These are phyloP conservation scores for Bipolaris sorokiniana DNA, from an alignment of 2,329 filamentous ascomycete species.

Conservation along the genomic window DNA sequence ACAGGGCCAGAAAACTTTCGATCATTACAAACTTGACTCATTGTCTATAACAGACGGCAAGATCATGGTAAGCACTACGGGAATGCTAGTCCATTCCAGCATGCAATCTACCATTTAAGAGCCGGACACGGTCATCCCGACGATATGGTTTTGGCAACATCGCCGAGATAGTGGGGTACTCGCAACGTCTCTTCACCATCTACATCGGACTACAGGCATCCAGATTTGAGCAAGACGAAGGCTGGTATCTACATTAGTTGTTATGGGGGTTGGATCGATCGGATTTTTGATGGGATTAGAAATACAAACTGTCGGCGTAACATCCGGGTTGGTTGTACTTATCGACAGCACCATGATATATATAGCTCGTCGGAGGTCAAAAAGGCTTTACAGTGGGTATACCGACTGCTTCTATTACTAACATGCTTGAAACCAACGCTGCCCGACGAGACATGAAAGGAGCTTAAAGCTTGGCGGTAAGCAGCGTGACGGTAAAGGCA, in stretches of 20 bases:
- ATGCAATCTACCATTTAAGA: not conserved
- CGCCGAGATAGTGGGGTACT: not conserved
- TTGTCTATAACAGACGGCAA: not conserved
- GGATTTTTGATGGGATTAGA: not conserved
- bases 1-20: not conserved
- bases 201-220: too few species aligned
- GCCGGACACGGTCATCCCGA: not conserved
- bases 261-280: not conserved
- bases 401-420: too few species aligned
- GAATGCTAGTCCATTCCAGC: not conserved
- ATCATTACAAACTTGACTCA: not conserved
- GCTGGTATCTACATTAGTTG: not conserved
- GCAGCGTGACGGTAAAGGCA: too few species aligned
- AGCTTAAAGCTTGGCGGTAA: too few species aligned
- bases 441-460: too few species aligned
- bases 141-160: not conserved
- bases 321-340: too few species aligned
- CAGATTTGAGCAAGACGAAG: too few species aligned
- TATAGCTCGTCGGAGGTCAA: not conserved
- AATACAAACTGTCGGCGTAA: too few species aligned
- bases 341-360: not conserved
- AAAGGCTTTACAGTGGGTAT: too few species aligned
- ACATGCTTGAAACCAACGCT: too few species aligned
- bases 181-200: too few species aligned
- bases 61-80: not conserved